Conservation (phyloP, 225 moss, liverwort and hornwort genomes). For the Rhytidiadelphus loreus region DNA sequence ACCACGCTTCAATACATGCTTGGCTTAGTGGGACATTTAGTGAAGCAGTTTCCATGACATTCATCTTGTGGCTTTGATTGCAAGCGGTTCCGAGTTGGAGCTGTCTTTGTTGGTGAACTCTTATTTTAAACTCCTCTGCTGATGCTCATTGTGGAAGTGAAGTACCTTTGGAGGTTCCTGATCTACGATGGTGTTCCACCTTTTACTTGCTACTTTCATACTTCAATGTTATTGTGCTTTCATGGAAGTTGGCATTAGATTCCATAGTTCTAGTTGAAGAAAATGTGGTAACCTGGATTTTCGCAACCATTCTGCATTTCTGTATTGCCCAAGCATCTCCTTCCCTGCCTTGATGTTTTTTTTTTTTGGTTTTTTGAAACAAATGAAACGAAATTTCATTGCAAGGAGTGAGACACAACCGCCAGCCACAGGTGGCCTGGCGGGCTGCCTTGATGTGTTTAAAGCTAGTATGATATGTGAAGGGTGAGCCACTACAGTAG, state of each 20-base stretch:
- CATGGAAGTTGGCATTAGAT: neutral
- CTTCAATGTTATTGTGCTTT: neutral
- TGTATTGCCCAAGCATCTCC: neutral
- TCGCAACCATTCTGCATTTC: neutral
- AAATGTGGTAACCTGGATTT: neutral
- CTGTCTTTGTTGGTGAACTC: slow-evolving; percentile 1
- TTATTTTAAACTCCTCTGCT: neutral
- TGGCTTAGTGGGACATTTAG: slow-evolving; percentile 8
- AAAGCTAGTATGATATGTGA: neutral
- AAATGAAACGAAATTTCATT: too few relatives aligned
- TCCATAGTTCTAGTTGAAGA: neutral
- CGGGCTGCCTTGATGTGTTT: neutral
- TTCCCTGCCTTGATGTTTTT: neutral
- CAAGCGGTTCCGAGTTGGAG: slow-evolving; percentile 11
- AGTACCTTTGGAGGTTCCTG: neutral
- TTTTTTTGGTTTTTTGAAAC: too few relatives aligned
- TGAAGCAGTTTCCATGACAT: slow-evolving; percentile 14
- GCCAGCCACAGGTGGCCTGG: too few relatives aligned
- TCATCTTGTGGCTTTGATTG: slow-evolving; percentile 22
- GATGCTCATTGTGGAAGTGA: slow-evolving; percentile 12
- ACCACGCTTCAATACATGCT: neutral
- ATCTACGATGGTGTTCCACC: neutral
- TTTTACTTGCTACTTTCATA: neutral
- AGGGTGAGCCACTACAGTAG: neutral
- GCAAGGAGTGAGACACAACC: too few relatives aligned